A percentile compares a stretch with the other conserved stretches of the same genome.
Evolutionary conservation across 2,329 filamentous ascomycete genomes (phyloP).

Genomic region (Penicillium sp.): DNA sequence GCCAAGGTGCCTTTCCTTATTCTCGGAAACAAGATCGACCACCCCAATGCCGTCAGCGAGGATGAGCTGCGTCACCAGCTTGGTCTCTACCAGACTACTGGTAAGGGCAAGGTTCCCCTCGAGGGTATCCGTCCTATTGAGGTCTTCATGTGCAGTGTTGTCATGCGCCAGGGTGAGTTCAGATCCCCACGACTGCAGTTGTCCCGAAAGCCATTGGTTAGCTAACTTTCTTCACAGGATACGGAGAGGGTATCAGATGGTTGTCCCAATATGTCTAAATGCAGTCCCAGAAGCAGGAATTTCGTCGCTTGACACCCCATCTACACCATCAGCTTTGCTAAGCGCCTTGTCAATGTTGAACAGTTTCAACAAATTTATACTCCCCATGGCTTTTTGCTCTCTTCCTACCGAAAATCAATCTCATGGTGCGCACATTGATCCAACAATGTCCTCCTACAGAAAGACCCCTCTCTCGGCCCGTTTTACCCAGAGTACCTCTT

Average conservation of each 20-base stretch:
- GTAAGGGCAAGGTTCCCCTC: slow-evolving; percentile 89
- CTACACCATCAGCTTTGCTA: background rate
- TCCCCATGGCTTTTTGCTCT: background rate
- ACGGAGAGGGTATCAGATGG: slow-evolving; percentile 90
- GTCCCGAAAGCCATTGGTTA: background rate
- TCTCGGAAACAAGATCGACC: slow-evolving; percentile 99
- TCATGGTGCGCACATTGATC: background rate
- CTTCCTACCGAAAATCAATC: background rate
- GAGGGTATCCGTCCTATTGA: slow-evolving; percentile 94
- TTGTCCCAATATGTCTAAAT: slow-evolving; percentile 84
- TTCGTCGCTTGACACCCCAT: background rate
- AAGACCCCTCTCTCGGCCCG: background rate
- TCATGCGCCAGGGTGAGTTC: slow-evolving; percentile 84
- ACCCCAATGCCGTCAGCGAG: slow-evolving; percentile 92
- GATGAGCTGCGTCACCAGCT: slow-evolving; percentile 91
- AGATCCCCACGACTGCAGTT: background rate
- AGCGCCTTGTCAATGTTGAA: background rate
- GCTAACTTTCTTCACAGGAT: slow-evolving; percentile 53
- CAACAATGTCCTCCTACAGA: background rate
- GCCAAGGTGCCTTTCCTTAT: slow-evolving; percentile 94
- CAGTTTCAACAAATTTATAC: background rate
- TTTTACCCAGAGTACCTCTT: slow-evolving; percentile 2
- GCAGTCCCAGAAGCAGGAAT: background rate
- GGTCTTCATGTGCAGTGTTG: slow-evolving; percentile 98
- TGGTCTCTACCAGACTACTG: slow-evolving; percentile 92